Evolutionary conservation across 768 basidiomycete species (phyloP), one percentile per base, ranked within the genome.

Genomic region (Mycena venus): DNA sequence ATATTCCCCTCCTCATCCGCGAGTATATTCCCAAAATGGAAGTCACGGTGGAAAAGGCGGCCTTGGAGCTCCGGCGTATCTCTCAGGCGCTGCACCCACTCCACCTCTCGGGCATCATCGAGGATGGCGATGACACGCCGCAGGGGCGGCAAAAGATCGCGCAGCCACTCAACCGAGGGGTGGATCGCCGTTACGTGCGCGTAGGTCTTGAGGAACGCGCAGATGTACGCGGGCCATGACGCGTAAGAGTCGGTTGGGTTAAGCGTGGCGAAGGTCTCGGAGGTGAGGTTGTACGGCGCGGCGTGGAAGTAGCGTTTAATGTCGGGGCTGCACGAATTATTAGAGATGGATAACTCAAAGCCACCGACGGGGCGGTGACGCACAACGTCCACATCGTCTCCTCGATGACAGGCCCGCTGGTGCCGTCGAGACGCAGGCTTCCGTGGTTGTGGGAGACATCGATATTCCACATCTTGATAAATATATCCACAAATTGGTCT

Each of bases 351-450:
- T n/a, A n/a, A n/a, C n/a, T n/a, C n/a, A n/a, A n/a, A n/a, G n/a
- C n/a, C 11, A 59, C 12, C 11, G 3, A 38, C 29, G n/a, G 17
- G 19, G 15, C 14, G 2, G n/a, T 7, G 6, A n/a, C 69, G 23
- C 51, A 72, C 74, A 68, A 9, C 49, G 68, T 60, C 74, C 74
- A 75, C 74, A 75, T 76, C 15, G 75, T 76, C 53, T 76, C 75
- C 23, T 76, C 72, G 11, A 76, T 56, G 1, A 76, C 75, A 29
- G 75, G 75, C 5, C 68, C 75, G 14, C 68, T 32, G 4, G 21
- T n/a, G 14, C 72, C 58, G 44, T 73, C 62, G 15, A 73, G 56
- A 3, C 64, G 31, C 12, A 76, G 51, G 29, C 75, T 73, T 38
- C 75, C 72, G n/a, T 70, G 64, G 9, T 60, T 68, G 12, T 27